phyloP scores from a whole-genome alignment of 345 rosid genomes.

The Hevea brasiliensis region DNA sequence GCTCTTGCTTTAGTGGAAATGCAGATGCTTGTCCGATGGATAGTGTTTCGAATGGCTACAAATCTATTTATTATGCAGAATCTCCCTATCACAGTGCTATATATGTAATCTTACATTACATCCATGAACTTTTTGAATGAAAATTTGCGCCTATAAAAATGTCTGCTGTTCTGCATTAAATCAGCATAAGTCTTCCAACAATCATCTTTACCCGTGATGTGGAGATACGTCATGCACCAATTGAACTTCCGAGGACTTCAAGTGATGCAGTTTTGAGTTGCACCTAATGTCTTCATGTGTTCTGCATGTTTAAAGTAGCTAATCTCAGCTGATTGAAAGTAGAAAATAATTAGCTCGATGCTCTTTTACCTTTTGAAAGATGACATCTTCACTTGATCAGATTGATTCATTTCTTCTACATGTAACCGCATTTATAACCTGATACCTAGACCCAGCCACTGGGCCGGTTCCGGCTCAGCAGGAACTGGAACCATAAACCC shows the following conservation, averaged over 20 bases:
- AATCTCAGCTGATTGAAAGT: too few species aligned
- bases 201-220: background rate
- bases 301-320: slow-evolving; percentile 2
- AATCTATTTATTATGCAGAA: background rate
- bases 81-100: background rate
- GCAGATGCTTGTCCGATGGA: slow-evolving; percentile 14
- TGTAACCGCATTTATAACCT: slow-evolving; percentile 81
- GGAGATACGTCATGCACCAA: background rate
- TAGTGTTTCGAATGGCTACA: slow-evolving; percentile 31
- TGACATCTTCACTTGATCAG: background rate
- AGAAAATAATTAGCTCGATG: too few species aligned
- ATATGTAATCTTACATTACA: background rate
- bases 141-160: too few species aligned
- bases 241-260: background rate
- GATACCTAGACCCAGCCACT: too few species aligned
- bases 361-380: too few species aligned
- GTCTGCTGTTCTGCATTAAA: background rate
- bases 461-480: too few species aligned
- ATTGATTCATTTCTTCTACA: slow-evolving; percentile 39
- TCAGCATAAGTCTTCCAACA: background rate
- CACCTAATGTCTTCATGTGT: background rate
- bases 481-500: too few species aligned
- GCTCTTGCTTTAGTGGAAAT: slow-evolving; percentile 23
- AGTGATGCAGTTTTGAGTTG: background rate
- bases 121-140: background rate